A percentile compares a stretch with the other conserved stretches of the same genome.
Evolutionary conservation across 306 rosid genomes (phyloP).

Genomic region (Alnus glutinosa): DNA sequence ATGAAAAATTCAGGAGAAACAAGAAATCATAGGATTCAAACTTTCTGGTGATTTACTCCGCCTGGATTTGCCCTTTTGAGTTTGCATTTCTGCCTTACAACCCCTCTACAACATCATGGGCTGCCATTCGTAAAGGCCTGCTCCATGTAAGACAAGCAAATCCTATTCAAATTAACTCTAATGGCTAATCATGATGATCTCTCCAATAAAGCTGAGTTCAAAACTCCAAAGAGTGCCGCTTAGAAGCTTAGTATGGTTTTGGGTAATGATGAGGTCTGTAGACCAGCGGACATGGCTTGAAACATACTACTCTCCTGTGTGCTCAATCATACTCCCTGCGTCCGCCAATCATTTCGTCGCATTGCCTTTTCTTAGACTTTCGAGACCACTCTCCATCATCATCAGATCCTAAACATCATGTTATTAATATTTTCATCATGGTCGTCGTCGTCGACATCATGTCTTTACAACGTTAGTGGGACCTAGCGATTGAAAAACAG

Average conservation of each 20-base stretch:
- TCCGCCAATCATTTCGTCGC: constrained; percentile 40
- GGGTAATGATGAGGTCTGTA: constrained; percentile 29
- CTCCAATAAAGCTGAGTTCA: neutral
- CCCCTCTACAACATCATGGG: too few species aligned
- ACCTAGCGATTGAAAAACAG: neutral
- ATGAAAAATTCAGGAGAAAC: too few species aligned
- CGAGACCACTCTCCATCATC: constrained; percentile 27
- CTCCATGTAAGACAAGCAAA: too few species aligned
- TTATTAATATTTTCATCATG: neutral
- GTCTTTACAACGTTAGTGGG: neutral
- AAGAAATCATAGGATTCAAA: too few species aligned
- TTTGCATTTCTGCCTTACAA: too few species aligned
- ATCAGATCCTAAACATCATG: neutral
- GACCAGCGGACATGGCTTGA: constrained; percentile 33
- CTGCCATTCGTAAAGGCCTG: too few species aligned
- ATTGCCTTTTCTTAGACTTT: constrained; percentile 25
- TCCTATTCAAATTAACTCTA: too few species aligned
- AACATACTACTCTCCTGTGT: constrained; percentile 41
- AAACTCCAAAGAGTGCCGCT: neutral
- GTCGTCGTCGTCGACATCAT: neutral
- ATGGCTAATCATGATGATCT: too few species aligned
- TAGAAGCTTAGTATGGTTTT: constrained; percentile 16
- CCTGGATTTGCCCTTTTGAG: too few species aligned
- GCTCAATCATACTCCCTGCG: constrained; percentile 42
- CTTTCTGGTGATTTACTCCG: too few species aligned